Evolutionary conservation across 2,329 filamentous ascomycete species (phyloP).

Genomic region (Colletotrichum somersetense): DNA sequence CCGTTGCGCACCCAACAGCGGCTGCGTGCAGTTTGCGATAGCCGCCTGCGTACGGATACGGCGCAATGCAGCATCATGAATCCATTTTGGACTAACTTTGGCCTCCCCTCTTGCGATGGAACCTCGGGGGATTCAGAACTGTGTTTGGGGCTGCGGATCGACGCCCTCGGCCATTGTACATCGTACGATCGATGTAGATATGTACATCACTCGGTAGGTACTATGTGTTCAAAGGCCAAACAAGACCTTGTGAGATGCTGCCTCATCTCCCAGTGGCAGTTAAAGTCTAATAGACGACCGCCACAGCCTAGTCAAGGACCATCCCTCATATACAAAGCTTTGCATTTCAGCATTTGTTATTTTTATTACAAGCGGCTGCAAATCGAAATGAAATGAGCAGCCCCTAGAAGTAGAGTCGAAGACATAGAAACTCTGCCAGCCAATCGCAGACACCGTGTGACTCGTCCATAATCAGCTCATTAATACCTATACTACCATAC

Average conservation of each 20-base stretch:
- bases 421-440: background rate
- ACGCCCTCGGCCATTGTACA: background rate
- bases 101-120: background rate
- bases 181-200: too few species aligned
- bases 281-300: background rate
- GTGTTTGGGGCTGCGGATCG: conserved; percentile 11
- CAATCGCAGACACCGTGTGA: background rate
- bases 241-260: background rate
- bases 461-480: background rate
- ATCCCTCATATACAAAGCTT: background rate
- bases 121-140: background rate
- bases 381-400: conserved; percentile 34
- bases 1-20: background rate
- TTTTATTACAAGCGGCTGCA: background rate
- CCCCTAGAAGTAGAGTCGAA: background rate
- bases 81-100: conserved; percentile 5
- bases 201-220: background rate
- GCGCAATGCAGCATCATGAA: background rate
- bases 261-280: background rate
- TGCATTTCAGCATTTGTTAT: background rate
- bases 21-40: background rate
- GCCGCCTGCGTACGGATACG: background rate
- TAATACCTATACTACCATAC: too few species aligned
- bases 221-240: background rate
- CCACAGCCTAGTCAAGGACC: background rate